Evolutionary conservation across 1,284 basidiomycete genomes (phyloP).

Genomic region (Melampsora larici-populina): DNA sequence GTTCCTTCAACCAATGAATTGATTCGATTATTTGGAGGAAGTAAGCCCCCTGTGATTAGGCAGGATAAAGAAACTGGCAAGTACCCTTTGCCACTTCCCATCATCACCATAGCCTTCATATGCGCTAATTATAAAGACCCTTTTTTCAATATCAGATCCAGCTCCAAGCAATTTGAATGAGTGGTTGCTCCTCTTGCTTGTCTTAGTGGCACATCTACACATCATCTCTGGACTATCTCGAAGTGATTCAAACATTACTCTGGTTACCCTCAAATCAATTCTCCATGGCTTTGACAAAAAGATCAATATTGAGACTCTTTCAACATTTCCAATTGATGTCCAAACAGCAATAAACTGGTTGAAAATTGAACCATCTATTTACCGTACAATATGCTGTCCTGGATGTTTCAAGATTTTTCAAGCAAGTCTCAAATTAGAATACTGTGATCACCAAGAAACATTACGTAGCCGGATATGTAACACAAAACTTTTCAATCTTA

Average conservation of each 20-base stretch:
- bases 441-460: slow-evolving; percentile 14
- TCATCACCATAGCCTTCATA: no score
- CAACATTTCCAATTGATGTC: slow-evolving; percentile 8
- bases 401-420: slow-evolving; percentile 26
- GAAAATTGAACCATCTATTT: slow-evolving; percentile 19
- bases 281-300: background rate
- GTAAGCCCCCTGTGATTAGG: background rate
- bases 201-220: background rate
- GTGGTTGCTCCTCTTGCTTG: background rate
- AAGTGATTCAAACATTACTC: background rate
- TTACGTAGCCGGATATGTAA: slow-evolving; percentile 15
- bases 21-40: slow-evolving; percentile 2
- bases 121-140: no score
- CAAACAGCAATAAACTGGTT: slow-evolving; percentile 18
- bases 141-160: no score
- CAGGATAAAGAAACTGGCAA: no score
- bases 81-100: no score
- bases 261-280: slow-evolving; percentile 8
- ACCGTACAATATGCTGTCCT: slow-evolving; percentile 11
- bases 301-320: background rate
- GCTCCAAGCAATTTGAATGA: background rate
- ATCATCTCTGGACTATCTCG: background rate
- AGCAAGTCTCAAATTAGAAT: background rate
- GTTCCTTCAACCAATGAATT: background rate
- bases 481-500: background rate